These are phyloP conservation scores for Trichosporon faecale DNA, from an alignment of 1,284 basidiomycete genomes.

Conservation along the genomic window DNA sequence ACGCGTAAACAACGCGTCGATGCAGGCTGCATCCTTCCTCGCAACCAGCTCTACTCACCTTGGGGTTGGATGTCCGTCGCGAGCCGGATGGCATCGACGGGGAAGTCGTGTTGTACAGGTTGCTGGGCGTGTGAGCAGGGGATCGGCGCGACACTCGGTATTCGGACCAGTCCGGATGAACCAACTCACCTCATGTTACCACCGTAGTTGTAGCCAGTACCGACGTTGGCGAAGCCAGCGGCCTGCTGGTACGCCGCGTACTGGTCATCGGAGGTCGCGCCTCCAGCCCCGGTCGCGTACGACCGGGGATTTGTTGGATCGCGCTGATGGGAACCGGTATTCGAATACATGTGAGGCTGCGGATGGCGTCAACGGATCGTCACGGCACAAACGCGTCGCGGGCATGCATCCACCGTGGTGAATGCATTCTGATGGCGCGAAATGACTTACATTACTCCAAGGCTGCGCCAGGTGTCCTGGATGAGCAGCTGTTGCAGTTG, in stretches of 20 bases:
- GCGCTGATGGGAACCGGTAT: conserved; percentile 30
- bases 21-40: not conserved
- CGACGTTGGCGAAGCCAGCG: conserved; percentile 26
- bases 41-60: conserved; percentile 23
- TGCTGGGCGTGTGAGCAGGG: conserved; percentile 15
- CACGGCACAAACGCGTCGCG: conserved; percentile 1
- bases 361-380: not conserved
- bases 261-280: conserved; percentile 30
- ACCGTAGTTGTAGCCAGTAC: conserved; percentile 28
- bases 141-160: not conserved
- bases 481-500: conserved; percentile 25
- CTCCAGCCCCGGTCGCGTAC: conserved; percentile 27
- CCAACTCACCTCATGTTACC: conserved; percentile 31
- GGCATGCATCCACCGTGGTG: conserved; percentile 8
- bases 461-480: conserved; percentile 27
- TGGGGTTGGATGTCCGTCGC: conserved; percentile 34
- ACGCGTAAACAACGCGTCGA: conserved; percentile 5
- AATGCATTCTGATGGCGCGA: not conserved
- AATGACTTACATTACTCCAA: conserved; percentile 27
- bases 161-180: not conserved
- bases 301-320: conserved; percentile 37
- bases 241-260: conserved; percentile 25
- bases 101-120: conserved; percentile 31
- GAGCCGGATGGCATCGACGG: conserved; percentile 30
- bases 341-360: conserved; percentile 30